Evolutionary conservation across 1,284 basidiomycete genomes (phyloP), one percentile per base, ranked within the genome.

Genomic region (Ceratobasidium sp.): DNA sequence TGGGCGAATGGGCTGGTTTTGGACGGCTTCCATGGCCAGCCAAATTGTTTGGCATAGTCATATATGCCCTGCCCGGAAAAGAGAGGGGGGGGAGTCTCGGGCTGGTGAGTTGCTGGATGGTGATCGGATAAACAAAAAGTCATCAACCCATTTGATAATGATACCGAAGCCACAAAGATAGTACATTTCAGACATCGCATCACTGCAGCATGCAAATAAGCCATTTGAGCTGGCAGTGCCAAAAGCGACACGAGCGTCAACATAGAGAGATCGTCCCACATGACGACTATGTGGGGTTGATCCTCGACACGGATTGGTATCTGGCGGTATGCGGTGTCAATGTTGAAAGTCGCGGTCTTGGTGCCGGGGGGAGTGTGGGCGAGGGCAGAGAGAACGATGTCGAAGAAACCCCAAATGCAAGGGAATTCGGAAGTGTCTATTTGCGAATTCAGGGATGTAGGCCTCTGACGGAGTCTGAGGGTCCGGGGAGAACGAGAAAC

Each of bases 401-500:
- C 23, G 73, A 87, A 87, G 0, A 86, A 85, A 0, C 86, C 86
- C 85, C 85, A 88, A 0, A 83, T 83, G 79, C 85, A 87, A 0
- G 85, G 86, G 78, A 83, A 88, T 0, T 80, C 12, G n/a, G 82
- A 66, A 0, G 86, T 80, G 41, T 86, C 50, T 4, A 87, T 85
- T 20, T 44, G 18, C 0, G 78, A 83, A 77, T 88, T 88, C 50
- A 88, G 83, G 0, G 86, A 88, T 0, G 67, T 35, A 0, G 76
- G 74, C n/a, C n/a, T n/a, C n/a, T n/a, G n/a, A n/a, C n/a, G n/a
- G n/a, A n/a, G n/a, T n/a, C n/a, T n/a, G n/a, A n/a, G n/a, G n/a
- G n/a, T n/a, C n/a, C n/a, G n/a, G n/a, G n/a, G 84, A 83, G 74
- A 80, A 82, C 0, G 87, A 89, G 16, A 86, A 83, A 65, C 88